Base-by-base conservation (phyloP, 345 rosid genomes). In the Arabidopsis arenosa region DNA sequence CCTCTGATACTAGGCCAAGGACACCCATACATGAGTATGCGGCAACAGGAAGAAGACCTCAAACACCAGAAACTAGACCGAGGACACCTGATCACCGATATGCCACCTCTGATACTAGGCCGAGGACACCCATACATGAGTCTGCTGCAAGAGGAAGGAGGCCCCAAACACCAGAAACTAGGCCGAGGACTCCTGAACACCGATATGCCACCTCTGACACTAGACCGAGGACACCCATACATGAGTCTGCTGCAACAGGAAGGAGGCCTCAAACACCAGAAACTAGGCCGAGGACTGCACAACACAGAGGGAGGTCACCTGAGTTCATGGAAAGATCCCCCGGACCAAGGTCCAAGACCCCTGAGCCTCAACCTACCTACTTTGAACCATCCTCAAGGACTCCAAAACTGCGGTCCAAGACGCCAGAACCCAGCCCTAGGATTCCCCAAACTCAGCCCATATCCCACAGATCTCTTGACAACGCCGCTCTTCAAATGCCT, bases 231-330 rank as follows among this genome's bases (percentile, higher is more conserved):
- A 75, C 73, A 5, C 68, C 68, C 4, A 52, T 32, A 9, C 74
- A 75, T 53, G 79, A 60, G 48, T 75, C 79, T 52, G 53, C 56
- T 41, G 79, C 74, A 13, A 49, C 3, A 9, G 57, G 40, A 21
- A 52, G 74, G 41, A 76, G 79, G 54, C 74, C 79, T 14, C 69
- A 75, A 75, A 75, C 75, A 47, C 71, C 75, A 54, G 75, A 77
- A 55, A 64, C 66, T 45, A 77, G 76, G 66, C 45, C 37, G 6
- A 71, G 44, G 54, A 37, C 72, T 56, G 28, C 54, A 30, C 44
- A 70, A 17, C 28, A 70, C 5, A 70, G 76, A 13, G 79, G 79
- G 9, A 76, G 80, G 18, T 63, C 80, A 44, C 43, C 66, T 35
- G 80, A 76, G 59, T 56, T 63, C 71, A 76, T 12, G 41, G 75